Conservation (phyloP, 2,329 filamentous ascomycete species). For the Pseudocercospora vitis region DNA sequence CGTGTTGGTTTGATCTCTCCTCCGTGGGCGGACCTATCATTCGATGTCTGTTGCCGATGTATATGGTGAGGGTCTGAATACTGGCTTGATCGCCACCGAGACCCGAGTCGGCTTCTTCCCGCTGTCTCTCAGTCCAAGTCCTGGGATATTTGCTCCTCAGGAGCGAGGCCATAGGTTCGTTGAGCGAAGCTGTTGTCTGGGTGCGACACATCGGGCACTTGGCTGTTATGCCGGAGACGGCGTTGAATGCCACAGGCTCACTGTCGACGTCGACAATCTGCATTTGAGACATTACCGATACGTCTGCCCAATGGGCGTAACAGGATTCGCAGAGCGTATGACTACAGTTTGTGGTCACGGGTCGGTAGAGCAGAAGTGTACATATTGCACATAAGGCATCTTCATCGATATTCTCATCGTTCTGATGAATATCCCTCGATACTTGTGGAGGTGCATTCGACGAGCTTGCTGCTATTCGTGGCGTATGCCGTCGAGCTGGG, state of each 20-base stretch:
- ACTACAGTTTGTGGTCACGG: constrained; percentile 45
- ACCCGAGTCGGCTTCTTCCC: constrained; percentile 37
- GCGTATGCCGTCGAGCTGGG: neutral
- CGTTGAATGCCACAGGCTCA: constrained; percentile 33
- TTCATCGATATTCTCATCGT: constrained; percentile 34
- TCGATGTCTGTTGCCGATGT: constrained; percentile 48
- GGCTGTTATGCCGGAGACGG: constrained; percentile 39
- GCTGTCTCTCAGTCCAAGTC: constrained; percentile 39
- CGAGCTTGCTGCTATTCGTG: neutral
- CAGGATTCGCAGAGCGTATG: constrained; percentile 49
- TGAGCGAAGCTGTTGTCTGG: constrained; percentile 39
- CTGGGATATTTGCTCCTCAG: constrained; percentile 41
- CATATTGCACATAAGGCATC: constrained; percentile 51
- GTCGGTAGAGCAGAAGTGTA: constrained; percentile 45
- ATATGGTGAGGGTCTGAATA: constrained; percentile 45
- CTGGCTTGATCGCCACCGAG: constrained; percentile 25
- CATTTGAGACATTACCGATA: constrained; percentile 42
- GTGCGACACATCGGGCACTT: constrained; percentile 51
- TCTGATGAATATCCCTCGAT: neutral
- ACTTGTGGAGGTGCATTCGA: neutral
- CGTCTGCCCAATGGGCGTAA: constrained; percentile 50
- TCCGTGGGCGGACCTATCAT: constrained; percentile 25
- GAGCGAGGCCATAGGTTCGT: constrained; percentile 30
- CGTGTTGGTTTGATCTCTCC: constrained; percentile 35
- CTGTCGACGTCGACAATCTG: constrained; percentile 43